A percentile compares a stretch with the other conserved stretches of the same genome.
Evolutionary conservation across 305 asterid genomes (phyloP).

Genomic region (Petunia hybrid): DNA sequence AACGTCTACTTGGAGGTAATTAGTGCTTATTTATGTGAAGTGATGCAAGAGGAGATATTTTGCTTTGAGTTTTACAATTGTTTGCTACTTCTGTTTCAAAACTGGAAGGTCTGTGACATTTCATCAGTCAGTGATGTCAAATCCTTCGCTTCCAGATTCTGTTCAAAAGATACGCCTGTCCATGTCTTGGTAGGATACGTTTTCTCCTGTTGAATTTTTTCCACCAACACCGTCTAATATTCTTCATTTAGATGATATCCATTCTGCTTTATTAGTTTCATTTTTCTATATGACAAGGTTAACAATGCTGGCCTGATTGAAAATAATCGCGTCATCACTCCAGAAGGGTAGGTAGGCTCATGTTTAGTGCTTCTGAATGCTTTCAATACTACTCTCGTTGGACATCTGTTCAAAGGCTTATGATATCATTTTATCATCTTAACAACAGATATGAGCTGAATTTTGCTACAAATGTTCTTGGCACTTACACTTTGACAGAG

Average conservation of each 20-base stretch:
- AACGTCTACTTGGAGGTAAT: slow-evolving; percentile 82
- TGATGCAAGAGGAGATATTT: neutral
- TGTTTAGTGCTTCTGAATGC: slow-evolving; percentile 27
- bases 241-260: neutral
- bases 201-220: slow-evolving; percentile 15
- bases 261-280: neutral
- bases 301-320: slow-evolving; percentile 93
- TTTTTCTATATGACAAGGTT: slow-evolving; percentile 52
- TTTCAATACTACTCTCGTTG: neutral
- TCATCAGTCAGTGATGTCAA: slow-evolving; percentile 72
- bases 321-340: slow-evolving; percentile 55
- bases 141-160: slow-evolving; percentile 74
- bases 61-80: neutral
- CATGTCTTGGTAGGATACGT: slow-evolving; percentile 70
- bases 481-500: slow-evolving; percentile 82
- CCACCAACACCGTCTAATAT: neutral
- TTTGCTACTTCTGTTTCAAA: slow-evolving; percentile 20
- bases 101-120: slow-evolving; percentile 73
- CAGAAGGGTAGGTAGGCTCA: slow-evolving; percentile 68
- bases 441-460: slow-evolving; percentile 69
- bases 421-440: neutral
- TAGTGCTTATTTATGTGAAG: neutral
- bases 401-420: neutral
- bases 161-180: slow-evolving; percentile 66
- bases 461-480: slow-evolving; percentile 84